phyloP scores from a whole-genome alignment of 805 yeast genomes.

The Brettanomyces custersianus region DNA sequence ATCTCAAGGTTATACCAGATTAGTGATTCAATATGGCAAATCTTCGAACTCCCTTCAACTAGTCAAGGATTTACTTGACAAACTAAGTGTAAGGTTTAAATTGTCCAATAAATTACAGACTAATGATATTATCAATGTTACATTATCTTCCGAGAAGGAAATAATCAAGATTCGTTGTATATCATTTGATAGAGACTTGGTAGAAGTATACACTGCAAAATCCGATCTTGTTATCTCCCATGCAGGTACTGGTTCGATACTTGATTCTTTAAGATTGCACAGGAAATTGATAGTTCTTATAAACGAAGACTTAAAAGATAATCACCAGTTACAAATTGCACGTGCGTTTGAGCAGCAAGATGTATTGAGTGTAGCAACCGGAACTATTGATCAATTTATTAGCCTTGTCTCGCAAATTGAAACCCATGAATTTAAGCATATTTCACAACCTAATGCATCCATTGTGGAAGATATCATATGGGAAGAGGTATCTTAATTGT shows the following conservation, averaged over 20 bases:
- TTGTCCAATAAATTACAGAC: neutral
- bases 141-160: neutral
- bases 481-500: conserved; percentile 1
- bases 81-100: conserved; percentile 1
- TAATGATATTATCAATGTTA: too few species aligned
- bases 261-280: conserved; percentile 56
- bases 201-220: conserved; percentile 30
- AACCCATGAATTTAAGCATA: conserved; percentile 5
- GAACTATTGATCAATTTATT: conserved; percentile 11
- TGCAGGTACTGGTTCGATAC: conserved; percentile 86
- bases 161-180: conserved; percentile 32
- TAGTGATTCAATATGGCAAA: conserved; percentile 55
- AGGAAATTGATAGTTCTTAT: conserved; percentile 62
- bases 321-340: conserved; percentile 79
- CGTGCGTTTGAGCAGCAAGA: conserved; percentile 33
- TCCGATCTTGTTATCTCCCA: conserved; percentile 72
- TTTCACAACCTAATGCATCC: conserved; percentile 18
- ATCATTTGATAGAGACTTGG: conserved; percentile 32
- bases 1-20: conserved; percentile 26
- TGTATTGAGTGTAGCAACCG: conserved; percentile 18
- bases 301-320: conserved; percentile 70
- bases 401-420: conserved; percentile 9
- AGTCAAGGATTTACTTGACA: conserved; percentile 5
- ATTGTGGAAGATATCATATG: conserved; percentile 13
- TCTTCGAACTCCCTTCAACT: conserved; percentile 8